Conservation (phyloP, 148 eudicot genomes). For the Selenicereus undatus region DNA sequence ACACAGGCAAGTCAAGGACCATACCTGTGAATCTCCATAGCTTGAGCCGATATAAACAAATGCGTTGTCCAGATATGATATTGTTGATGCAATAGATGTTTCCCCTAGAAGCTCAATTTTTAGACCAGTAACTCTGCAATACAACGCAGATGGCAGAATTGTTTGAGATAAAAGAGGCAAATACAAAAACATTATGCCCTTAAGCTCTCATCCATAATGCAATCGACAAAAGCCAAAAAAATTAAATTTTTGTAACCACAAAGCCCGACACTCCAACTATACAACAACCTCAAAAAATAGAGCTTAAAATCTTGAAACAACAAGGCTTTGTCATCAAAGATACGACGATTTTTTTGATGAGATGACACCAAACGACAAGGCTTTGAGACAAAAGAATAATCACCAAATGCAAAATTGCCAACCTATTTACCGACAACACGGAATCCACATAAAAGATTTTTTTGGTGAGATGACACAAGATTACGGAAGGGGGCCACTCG, state of each 20-base stretch:
- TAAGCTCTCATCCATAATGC: too few species aligned
- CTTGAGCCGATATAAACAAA: constrained; percentile 90
- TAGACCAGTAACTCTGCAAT: constrained; percentile 86
- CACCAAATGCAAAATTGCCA: background rate
- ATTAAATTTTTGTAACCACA: too few species aligned
- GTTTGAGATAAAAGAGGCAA: constrained; percentile 2
- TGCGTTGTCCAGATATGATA: constrained; percentile 97
- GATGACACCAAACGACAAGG: too few species aligned
- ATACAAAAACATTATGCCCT: too few species aligned
- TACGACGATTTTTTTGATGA: too few species aligned
- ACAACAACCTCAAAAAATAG: too few species aligned
- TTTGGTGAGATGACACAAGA: background rate
- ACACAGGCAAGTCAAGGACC: constrained; percentile 11
- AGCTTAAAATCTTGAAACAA: too few species aligned
- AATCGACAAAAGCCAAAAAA: too few species aligned
- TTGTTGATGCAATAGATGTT: constrained; percentile 89
- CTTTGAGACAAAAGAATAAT: background rate
- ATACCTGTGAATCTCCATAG: constrained; percentile 98
- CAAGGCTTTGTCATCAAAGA: too few species aligned
- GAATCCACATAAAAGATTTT: background rate
- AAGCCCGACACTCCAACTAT: too few species aligned
- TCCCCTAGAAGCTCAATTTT: constrained; percentile 97
- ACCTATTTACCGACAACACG: background rate
- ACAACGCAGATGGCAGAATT: constrained; percentile 21
- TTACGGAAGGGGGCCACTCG: background rate